Percentiles rank a stretch among this genome's conserved stretches.
Evolutionary conservation across 306 rosid species (phyloP).

Genomic region (Notholithocarpus densiflorus): DNA sequence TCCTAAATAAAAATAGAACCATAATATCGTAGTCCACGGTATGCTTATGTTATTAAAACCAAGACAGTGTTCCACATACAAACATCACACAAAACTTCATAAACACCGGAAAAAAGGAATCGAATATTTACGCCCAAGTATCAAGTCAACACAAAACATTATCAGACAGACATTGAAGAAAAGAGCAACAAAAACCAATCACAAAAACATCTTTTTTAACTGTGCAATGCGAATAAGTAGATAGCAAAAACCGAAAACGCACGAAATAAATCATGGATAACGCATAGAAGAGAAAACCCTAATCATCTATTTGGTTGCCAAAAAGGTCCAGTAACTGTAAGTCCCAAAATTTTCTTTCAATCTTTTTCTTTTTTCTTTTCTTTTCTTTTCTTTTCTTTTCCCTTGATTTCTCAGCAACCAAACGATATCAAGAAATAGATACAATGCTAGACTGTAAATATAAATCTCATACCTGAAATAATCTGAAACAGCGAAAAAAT

Average conservation of each 20-base stretch:
- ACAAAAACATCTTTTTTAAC: background rate
- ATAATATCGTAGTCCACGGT: background rate
- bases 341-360: too few relatives aligned
- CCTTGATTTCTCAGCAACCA: slow-evolving; percentile 7
- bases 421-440: background rate
- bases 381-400: background rate
- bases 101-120: background rate
- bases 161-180: background rate
- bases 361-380: too few relatives aligned
- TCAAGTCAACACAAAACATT: too few relatives aligned
- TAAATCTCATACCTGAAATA: slow-evolving; percentile 4
- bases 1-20: background rate
- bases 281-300: too few relatives aligned
- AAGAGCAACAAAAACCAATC: background rate
- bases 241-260: background rate
- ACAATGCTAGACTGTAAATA: background rate
- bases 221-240: background rate
- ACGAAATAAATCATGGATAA: too few relatives aligned
- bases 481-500: background rate
- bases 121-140: too few relatives aligned
- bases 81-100: background rate
- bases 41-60: background rate
- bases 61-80: too few relatives aligned
- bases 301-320: too few relatives aligned
- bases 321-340: too few relatives aligned